phyloP scores from a whole-genome alignment of 768 basidiomycete genomes.

The Trametes elegans region DNA sequence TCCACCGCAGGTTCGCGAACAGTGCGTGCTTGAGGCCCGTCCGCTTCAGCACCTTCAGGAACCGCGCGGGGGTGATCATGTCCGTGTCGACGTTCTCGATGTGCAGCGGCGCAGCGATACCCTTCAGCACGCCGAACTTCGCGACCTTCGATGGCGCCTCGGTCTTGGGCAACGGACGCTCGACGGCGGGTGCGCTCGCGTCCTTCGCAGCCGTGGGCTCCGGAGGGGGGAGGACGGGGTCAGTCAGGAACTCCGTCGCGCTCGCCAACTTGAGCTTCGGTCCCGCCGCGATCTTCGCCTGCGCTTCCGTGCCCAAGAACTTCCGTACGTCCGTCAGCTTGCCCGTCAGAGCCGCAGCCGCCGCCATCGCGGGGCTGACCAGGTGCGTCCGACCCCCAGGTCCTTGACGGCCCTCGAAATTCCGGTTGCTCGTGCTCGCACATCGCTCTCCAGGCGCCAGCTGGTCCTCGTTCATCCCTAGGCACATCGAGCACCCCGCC shows the following conservation, averaged over 20 bases:
- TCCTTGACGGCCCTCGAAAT: conserved; percentile 64
- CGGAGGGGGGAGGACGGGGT: conserved; percentile 44
- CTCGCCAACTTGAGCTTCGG: conserved; percentile 67
- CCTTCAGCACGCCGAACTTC: conserved; percentile 48
- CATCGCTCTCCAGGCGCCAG: conserved; percentile 56
- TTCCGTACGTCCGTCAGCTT: conserved; percentile 59
- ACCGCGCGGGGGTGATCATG: conserved; percentile 66
- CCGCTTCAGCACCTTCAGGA: conserved; percentile 64
- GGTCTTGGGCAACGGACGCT: conserved; percentile 26
- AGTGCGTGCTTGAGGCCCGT: conserved; percentile 60
- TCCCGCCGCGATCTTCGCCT: conserved; percentile 28
- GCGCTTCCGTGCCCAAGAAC: conserved; percentile 36
- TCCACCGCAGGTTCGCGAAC: conserved; percentile 52
- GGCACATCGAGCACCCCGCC: conserved; percentile 70
- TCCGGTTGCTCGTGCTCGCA: conserved; percentile 63
- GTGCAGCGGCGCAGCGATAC: conserved; percentile 52
- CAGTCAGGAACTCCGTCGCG: conserved; percentile 75
- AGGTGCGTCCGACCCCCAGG: conserved; percentile 63
- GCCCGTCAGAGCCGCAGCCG: conserved; percentile 61
- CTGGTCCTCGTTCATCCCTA: conserved; percentile 72
- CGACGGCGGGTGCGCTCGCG: not conserved
- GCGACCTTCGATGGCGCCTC: conserved; percentile 33
- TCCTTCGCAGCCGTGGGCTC: conserved; percentile 28
- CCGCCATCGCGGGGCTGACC: conserved; percentile 67
- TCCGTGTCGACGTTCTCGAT: conserved; percentile 63